Base-by-base conservation (phyloP, 768 basidiomycete species). In the Russula sp. region DNA sequence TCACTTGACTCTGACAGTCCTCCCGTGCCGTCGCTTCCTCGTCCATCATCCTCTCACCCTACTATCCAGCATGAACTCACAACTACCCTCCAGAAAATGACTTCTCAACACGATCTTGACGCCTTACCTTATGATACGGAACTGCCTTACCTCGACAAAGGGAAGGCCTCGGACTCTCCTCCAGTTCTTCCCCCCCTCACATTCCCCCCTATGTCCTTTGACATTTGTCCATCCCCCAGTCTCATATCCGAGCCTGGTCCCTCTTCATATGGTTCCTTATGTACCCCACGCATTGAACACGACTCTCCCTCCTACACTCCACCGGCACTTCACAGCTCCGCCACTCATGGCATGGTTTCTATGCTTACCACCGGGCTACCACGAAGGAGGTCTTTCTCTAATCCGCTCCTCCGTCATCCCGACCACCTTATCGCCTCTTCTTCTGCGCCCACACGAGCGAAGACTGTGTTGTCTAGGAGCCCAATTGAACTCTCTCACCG, bases 181-280 rank as follows among this genome's bases (percentile, higher is more conserved):
- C 84, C 88, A 62, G 77, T 77, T 71, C 78, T 89, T 64, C 86
- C 88, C 63, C 86, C 88, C 65, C 77, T 89, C 62, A 75, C 79
- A 37, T 84, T 91, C 69, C 77, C 82, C 55, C 77, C 82, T 35
- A 75, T 86, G 42, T 77, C 78, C 60, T 77, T 88, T 65, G 75
- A 73, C 56, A 71, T 76, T 51, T 72, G 72, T 64, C 77, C 78
- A 74, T 73, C 77, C 37, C 74, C 76, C 31, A 68, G 74, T 32
- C 45, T 57, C 20, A 59, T 70, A 20, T 59, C 72, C 40, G 67
- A 65, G 13, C 65, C 72, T 20, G 73, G 70, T 1, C 66, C 75
- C n/a, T 75, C 75, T 34, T 77, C 76, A n/a, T 75, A 70, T 55
- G 67, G 71, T 7, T 75, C 67, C 16, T 11, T 59, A 35, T 57